Evolutionary conservation across 345 rosid genomes (phyloP).

Genomic region (Moringa oleifera): DNA sequence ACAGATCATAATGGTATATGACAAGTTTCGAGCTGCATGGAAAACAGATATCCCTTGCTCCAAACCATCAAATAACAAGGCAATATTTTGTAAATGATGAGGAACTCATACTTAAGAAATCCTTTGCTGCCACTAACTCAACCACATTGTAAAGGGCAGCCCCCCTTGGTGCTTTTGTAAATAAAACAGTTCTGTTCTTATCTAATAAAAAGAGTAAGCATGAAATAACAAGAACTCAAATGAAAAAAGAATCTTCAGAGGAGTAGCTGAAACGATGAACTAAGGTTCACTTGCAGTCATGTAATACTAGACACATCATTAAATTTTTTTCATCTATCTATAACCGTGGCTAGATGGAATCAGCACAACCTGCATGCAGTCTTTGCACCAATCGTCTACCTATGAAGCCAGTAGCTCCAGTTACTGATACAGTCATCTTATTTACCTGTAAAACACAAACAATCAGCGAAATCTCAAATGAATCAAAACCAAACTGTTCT

Average conservation of each 20-base stretch:
- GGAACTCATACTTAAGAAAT: no score
- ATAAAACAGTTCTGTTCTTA: no score
- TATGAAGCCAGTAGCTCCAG: conserved; percentile 93
- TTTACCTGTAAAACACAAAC: conserved; percentile 31
- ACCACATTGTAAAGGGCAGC: no score
- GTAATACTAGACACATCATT: no score
- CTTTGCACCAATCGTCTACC: conserved; percentile 82
- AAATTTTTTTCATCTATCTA: background rate
- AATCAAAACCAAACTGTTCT: background rate
- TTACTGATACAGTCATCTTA: conserved; percentile 76
- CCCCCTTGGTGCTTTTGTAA: no score
- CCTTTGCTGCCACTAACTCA: no score
- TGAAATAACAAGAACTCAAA: no score
- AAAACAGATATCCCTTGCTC: background rate
- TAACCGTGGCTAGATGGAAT: background rate
- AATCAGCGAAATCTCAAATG: conserved; percentile 14
- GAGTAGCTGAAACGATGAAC: background rate
- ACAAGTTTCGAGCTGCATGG: no score
- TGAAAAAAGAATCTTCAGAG: background rate
- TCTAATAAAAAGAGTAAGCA: background rate
- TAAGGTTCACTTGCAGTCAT: no score
- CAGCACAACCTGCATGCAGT: conserved; percentile 57
- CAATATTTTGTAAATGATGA: no score
- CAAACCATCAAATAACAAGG: no score
- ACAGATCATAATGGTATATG: no score